These are phyloP conservation scores for Bocquillonia castaneifolia DNA, from an alignment of 441 rosid genomes.

Conservation along the genomic window DNA sequence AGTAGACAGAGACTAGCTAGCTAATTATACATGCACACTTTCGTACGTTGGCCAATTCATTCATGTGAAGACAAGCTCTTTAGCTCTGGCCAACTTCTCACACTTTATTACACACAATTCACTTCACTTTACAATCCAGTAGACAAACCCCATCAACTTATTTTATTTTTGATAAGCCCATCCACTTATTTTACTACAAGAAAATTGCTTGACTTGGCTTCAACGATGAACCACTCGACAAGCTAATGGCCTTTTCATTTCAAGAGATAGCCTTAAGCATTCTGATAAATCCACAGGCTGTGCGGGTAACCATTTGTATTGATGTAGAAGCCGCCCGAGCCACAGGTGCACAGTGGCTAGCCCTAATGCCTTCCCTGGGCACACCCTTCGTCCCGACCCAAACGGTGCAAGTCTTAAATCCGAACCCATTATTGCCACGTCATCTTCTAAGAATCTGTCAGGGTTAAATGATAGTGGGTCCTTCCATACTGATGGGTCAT, in stretches of 20 bases:
- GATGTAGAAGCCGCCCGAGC: constrained; percentile 55
- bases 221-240: constrained; percentile 33
- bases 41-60: no score
- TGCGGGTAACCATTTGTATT: constrained; percentile 45
- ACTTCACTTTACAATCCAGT: no score
- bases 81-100: no score
- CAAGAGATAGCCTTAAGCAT: constrained; percentile 49
- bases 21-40: no score
- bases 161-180: no score
- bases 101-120: no score
- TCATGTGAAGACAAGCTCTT: no score
- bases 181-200: not conserved
- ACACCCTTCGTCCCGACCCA: constrained; percentile 64
- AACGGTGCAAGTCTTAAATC: constrained; percentile 63
- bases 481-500: constrained; percentile 51
- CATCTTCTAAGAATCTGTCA: constrained; percentile 46
- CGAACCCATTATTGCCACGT: constrained; percentile 55
- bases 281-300: constrained; percentile 46
- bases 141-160: no score
- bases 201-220: not conserved
- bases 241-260: constrained; percentile 48
- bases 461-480: constrained; percentile 54
- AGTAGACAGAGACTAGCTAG: no score
- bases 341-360: constrained; percentile 56
- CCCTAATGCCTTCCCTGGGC: constrained; percentile 63